These are phyloP conservation scores for Rickenella mellea DNA, from an alignment of 768 basidiomycete species.

Conservation along the genomic window DNA sequence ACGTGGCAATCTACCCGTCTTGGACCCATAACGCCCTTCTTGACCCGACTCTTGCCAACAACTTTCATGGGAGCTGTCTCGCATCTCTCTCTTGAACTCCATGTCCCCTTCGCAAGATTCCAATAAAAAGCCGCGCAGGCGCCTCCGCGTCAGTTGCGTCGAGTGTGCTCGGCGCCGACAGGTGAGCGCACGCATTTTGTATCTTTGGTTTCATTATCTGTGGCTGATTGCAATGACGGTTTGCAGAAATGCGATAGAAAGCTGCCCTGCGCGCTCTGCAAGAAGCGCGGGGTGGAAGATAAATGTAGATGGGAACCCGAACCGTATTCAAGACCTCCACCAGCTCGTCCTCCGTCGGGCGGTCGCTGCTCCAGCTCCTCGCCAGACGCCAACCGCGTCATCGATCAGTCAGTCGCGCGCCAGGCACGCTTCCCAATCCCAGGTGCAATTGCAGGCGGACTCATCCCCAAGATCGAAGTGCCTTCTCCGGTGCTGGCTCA, in stretches of 20 bases:
- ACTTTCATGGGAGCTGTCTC: too few species aligned
- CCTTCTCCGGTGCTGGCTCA: background rate
- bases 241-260: slow-evolving; percentile 38
- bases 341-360: slow-evolving; percentile 28
- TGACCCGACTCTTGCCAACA: too few species aligned
- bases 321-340: slow-evolving; percentile 32
- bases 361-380: slow-evolving; percentile 8
- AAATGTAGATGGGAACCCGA: slow-evolving; percentile 25
- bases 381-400: too few species aligned
- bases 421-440: slow-evolving; percentile 13
- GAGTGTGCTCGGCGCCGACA: slow-evolving; percentile 49
- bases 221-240: slow-evolving; percentile 3
- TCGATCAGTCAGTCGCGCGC: slow-evolving; percentile 9
- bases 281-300: slow-evolving; percentile 18
- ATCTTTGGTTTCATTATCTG: slow-evolving; percentile 1
- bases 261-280: slow-evolving; percentile 20
- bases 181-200: slow-evolving; percentile 19
- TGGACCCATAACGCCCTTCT: too few species aligned
- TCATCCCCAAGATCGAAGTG: slow-evolving; percentile 7
- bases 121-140: slow-evolving; percentile 36
- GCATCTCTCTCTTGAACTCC: too few species aligned
- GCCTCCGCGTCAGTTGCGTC: slow-evolving; percentile 43
- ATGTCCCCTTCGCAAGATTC: too few species aligned
- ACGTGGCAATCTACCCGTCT: too few species aligned
- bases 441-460: slow-evolving; percentile 8